phyloP scores from a whole-genome alignment of 495 filamentous ascomycete species.

The Xylaria nigripes region DNA sequence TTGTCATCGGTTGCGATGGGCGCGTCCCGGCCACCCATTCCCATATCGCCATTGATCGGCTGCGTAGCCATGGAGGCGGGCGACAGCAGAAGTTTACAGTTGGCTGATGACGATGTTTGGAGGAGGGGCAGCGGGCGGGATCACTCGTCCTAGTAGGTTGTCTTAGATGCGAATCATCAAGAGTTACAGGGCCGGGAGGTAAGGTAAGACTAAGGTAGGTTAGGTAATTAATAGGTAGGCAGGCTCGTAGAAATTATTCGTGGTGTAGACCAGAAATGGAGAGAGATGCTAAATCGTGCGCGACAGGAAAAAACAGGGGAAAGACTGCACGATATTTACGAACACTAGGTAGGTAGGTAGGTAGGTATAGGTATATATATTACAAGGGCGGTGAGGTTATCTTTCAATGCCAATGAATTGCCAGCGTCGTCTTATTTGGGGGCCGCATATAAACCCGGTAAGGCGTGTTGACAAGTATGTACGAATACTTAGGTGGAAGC shows the following conservation, averaged over 20 bases:
- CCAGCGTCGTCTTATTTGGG: neutral
- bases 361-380: neutral
- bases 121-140: conserved; percentile 20
- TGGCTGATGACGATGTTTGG: conserved; percentile 22
- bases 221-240: no score
- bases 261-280: neutral
- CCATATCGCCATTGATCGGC: conserved; percentile 25
- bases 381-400: neutral
- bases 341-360: neutral
- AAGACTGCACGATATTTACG: neutral
- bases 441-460: neutral
- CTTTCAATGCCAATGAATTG: neutral
- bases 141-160: conserved; percentile 15
- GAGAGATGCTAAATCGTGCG: neutral
- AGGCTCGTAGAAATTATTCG: no score
- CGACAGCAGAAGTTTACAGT: conserved; percentile 13
- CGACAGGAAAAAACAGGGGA: neutral
- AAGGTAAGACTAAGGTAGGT: no score
- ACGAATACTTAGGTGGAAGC: neutral
- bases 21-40: conserved; percentile 25
- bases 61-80: conserved; percentile 16
- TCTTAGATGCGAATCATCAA: conserved; percentile 25
- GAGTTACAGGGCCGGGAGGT: conserved; percentile 1
- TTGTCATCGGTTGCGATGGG: conserved; percentile 5
- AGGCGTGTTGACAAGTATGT: no score